Conservation (phyloP, 768 basidiomycete species). For the Harrya chromipes region DNA sequence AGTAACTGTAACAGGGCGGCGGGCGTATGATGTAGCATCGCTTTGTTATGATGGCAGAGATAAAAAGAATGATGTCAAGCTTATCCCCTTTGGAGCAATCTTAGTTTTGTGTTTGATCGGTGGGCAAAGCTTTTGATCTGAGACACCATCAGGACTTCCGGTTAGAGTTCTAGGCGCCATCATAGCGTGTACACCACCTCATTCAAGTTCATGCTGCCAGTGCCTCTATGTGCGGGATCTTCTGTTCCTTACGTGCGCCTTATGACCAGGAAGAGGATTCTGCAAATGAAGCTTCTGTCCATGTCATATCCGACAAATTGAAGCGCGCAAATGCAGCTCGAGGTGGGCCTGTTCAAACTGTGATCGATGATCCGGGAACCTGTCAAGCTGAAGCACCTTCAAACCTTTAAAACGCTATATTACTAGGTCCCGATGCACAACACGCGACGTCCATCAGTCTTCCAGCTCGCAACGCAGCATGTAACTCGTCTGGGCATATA, state of each 20-base stretch:
- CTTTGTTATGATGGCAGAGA: slow-evolving; percentile 15
- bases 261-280: slow-evolving; percentile 3
- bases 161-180: no score
- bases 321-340: slow-evolving; percentile 52
- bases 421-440: slow-evolving; percentile 66
- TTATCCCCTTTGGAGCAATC: no score
- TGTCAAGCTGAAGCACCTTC: neutral
- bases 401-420: neutral
- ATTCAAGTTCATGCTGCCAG: neutral
- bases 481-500: slow-evolving; percentile 19
- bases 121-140: neutral
- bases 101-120: no score
- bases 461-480: slow-evolving; percentile 5
- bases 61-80: no score
- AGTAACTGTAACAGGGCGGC: slow-evolving; percentile 11
- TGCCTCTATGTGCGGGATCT: slow-evolving; percentile 67
- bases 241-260: slow-evolving; percentile 41
- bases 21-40: slow-evolving; percentile 13
- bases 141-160: no score
- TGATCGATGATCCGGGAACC: no score
- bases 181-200: no score
- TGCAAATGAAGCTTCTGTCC: slow-evolving; percentile 14
- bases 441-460: slow-evolving; percentile 27
- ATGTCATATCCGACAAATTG: slow-evolving; percentile 33
- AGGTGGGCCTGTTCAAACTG: slow-evolving; percentile 37